Evolutionary conservation across 306 rosid species (phyloP).

Genomic region (Quillaja saponaria): DNA sequence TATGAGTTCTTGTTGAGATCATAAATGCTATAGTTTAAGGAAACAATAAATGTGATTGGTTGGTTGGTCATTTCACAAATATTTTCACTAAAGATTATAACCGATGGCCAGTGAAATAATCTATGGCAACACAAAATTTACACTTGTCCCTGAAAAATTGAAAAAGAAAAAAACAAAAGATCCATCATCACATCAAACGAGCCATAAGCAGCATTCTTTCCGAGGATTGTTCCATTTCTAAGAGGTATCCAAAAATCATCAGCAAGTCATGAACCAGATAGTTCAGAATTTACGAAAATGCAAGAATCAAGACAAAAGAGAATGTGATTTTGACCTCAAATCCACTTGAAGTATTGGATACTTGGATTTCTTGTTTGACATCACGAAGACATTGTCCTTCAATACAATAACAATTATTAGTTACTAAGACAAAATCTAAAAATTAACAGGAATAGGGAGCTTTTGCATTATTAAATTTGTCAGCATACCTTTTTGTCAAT

Average conservation of each 20-base stretch:
- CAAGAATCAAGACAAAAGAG: constrained; percentile 31
- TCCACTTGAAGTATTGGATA: constrained; percentile 98
- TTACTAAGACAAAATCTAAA: constrained; percentile 29
- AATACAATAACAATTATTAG: constrained; percentile 33
- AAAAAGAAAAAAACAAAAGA: too few relatives aligned
- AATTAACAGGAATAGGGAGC: constrained; percentile 11
- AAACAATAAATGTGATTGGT: not conserved
- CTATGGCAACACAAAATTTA: not conserved
- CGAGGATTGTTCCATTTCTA: constrained; percentile 8
- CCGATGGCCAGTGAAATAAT: constrained; percentile 9
- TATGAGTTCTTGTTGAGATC: too few relatives aligned
- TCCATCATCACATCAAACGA: constrained; percentile 25
- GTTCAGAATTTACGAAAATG: not conserved
- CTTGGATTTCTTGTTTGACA: constrained; percentile 99
- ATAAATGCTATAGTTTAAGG: too few relatives aligned
- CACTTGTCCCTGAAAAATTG: not conserved
- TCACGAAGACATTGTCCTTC: constrained; percentile 96
- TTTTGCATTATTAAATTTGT: constrained; percentile 6
- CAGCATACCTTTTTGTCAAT: constrained; percentile 86
- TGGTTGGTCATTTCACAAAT: constrained; percentile 20
- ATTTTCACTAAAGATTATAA: not conserved
- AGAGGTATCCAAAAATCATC: constrained; percentile 2
- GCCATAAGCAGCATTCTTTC: constrained; percentile 8
- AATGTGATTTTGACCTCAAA: constrained; percentile 60
- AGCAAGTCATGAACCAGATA: constrained; percentile 23